Base-by-base conservation (phyloP, 2,329 filamentous ascomycete genomes). In the Cordyceps cateniannulata region DNA sequence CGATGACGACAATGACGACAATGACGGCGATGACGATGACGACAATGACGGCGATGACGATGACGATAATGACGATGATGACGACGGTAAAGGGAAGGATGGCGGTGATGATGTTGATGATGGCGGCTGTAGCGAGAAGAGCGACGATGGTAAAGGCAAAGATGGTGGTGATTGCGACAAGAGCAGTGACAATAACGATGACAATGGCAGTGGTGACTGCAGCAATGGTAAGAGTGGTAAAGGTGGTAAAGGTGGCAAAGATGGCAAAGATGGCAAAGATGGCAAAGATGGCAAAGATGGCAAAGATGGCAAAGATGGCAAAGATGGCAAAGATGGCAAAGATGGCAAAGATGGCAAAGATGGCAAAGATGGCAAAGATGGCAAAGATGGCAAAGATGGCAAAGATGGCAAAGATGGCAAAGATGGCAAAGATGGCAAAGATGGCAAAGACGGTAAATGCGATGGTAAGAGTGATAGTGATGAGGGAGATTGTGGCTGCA, bases 401-500 rank as follows among this genome's bases (percentile, higher is more conserved):
- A 54, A 60, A 20, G 42, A 16, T 40, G 58, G 54, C 1, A 45
- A 60, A 12, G 58, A 61, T 14, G 51, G 55, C 42, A 44, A 51
- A 40, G 59, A 55, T 27, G 53, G 27, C 20, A 48, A 42, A 4
- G 40, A 18, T 12, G 20, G 38, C 18, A 29, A 32, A 22, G 47
- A 22, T 20, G 55, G 56, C 7, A 47, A 47, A 12, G 27, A 25
- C 35, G 32, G 51, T 12, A 44, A 56, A 3, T 45, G 52, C 8
- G 59, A 25, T 3, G 51, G 32, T 25, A 48, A 53, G 20, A 29
- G 16, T 40, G 59, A 60, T 1, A 45, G 54, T 18, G 59, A 61
- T 14, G 59, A 61, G 42, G 51, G 59, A 40, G 59, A 55, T 38
- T 61, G 59, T 10, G 59, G 59, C 35, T 61, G 59, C 45, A 50